Evolutionary conservation across 345 rosid genomes (phyloP).

Genomic region (Acer campestre): DNA sequence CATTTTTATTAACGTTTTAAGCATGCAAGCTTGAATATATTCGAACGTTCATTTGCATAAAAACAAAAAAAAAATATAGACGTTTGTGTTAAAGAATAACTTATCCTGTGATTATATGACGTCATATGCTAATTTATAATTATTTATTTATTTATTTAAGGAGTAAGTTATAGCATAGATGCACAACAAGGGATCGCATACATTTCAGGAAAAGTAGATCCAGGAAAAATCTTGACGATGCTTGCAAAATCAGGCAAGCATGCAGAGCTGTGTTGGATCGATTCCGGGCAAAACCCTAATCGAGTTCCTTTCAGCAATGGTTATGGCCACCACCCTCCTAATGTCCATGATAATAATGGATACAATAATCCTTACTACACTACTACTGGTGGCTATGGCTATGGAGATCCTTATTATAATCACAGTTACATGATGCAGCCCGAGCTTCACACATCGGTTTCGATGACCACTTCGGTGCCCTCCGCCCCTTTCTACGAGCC

Average conservation of each 20-base stretch:
- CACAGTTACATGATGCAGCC: not conserved
- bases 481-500: not conserved
- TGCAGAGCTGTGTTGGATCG: conserved; percentile 24
- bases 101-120: too few species aligned
- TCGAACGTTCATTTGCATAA: too few species aligned
- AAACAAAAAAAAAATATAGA: too few species aligned
- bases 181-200: conserved; percentile 22
- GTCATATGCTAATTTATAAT: too few species aligned
- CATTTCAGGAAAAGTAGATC: conserved; percentile 22
- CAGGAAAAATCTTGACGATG: conserved; percentile 8
- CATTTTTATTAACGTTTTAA: too few species aligned
- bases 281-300: conserved; percentile 2
- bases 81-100: too few species aligned
- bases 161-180: conserved; percentile 19
- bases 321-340: not conserved
- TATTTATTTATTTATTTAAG: not conserved
- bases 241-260: conserved; percentile 19
- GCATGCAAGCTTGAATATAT: too few species aligned
- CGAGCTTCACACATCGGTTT: too few species aligned
- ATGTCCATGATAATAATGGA: not conserved
- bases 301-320: not conserved
- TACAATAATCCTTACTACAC: not conserved
- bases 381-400: not conserved
- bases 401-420: not conserved
- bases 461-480: not conserved